Conservation (phyloP, 768 basidiomycete species). For the Hericium coralloides region DNA sequence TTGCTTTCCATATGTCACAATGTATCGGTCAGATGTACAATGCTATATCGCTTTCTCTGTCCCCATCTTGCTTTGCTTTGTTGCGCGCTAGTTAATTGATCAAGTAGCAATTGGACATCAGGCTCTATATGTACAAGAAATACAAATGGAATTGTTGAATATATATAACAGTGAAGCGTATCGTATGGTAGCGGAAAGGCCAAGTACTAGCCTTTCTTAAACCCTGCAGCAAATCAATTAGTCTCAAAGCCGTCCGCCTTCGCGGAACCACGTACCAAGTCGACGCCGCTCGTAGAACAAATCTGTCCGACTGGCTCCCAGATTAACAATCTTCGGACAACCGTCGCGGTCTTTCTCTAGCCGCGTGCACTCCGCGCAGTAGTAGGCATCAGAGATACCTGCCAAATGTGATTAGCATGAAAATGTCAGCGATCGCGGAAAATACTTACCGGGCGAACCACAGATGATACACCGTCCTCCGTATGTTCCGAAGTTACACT, state of each 20-base stretch:
- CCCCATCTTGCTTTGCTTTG: not conserved
- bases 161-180: not conserved
- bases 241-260: no score
- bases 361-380: conserved; percentile 95
- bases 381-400: conserved; percentile 99
- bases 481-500: conserved; percentile 98
- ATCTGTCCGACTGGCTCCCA: conserved; percentile 91
- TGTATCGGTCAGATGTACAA: not conserved
- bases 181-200: not conserved
- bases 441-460: conserved; percentile 74
- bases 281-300: conserved; percentile 87
- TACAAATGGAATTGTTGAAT: not conserved
- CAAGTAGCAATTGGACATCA: not conserved
- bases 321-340: conserved; percentile 95
- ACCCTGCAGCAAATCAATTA: conserved; percentile 33
- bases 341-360: conserved; percentile 97
- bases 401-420: not conserved
- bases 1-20: not conserved
- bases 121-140: not conserved
- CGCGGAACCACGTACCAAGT: conserved; percentile 39
- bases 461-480: conserved; percentile 98
- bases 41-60: not conserved
- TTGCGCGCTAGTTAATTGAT: not conserved
- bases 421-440: not conserved
- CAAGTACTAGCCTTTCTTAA: conserved; percentile 49